phyloP scores from a whole-genome alignment of 257 asterid species.

The Buddleja alternifolia region DNA sequence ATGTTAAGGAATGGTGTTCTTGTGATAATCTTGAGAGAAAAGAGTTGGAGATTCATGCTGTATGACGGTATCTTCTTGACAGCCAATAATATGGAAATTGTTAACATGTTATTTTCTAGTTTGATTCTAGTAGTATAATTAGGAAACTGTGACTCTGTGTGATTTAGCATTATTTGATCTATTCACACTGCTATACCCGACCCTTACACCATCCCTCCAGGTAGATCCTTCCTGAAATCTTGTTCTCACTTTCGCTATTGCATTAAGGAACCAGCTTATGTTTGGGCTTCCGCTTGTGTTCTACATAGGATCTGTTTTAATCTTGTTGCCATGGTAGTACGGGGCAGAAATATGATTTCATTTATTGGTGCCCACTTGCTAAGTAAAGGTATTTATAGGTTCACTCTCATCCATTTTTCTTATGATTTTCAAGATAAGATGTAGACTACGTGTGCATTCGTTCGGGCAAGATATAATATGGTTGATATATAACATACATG shows the following conservation, averaged over 20 bases:
- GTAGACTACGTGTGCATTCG: slow-evolving; percentile 3
- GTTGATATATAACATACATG: neutral
- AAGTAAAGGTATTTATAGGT: too few relatives aligned
- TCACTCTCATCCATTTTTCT: too few relatives aligned
- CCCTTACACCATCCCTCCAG: neutral
- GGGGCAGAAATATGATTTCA: neutral
- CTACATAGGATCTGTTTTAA: neutral
- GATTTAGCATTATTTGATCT: slow-evolving; percentile 12
- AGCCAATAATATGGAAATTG: too few relatives aligned
- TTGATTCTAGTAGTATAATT: neutral
- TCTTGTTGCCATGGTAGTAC: too few relatives aligned
- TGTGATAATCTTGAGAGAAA: neutral
- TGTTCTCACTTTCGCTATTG: neutral
- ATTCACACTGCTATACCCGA: slow-evolving; percentile 13
- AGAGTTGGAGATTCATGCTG: neutral
- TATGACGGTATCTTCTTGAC: too few relatives aligned
- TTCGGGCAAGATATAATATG: neutral
- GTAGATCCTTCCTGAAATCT: slow-evolving; percentile 3
- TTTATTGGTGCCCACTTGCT: neutral
- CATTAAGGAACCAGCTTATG: neutral
- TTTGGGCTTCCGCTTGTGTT: slow-evolving; percentile 8
- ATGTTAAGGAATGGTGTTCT: neutral
- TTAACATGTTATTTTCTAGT: slow-evolving; percentile 11
- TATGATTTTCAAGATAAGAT: slow-evolving; percentile 6
- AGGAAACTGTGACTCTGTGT: neutral